Percentiles rank a stretch among this genome's conserved stretches.
These are phyloP conservation scores for Meira nashicola DNA, from an alignment of 1,284 basidiomycete genomes.

Conservation along the genomic window DNA sequence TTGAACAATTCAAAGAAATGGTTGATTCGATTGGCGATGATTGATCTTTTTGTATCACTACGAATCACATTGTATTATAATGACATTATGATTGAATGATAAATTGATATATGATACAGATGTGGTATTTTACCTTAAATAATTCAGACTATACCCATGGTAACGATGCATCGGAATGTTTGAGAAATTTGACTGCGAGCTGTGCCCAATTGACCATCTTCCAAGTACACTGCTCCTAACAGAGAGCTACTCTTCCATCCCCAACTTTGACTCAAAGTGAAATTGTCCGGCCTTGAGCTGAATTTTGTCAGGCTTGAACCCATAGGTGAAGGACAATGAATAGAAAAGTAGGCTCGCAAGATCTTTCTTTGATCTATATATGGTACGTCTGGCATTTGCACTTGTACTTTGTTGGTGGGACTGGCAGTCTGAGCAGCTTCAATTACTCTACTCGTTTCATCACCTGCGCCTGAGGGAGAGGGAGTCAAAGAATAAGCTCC, in stretches of 20 bases:
- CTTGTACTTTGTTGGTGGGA: neutral
- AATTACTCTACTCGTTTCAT: neutral
- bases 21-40: neutral
- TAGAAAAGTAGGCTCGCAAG: slow-evolving; percentile 67
- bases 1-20: slow-evolving; percentile 27
- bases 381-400: slow-evolving; percentile 19
- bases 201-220: neutral
- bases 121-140: no score
- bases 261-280: slow-evolving; percentile 63
- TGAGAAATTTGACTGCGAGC: slow-evolving; percentile 19
- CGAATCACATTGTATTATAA: no score
- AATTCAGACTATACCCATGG: slow-evolving; percentile 26
- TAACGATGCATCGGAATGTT: slow-evolving; percentile 33
- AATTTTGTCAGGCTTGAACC: slow-evolving; percentile 79
- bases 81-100: no score
- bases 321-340: slow-evolving; percentile 73
- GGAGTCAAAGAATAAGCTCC: neutral
- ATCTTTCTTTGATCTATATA: slow-evolving; percentile 55
- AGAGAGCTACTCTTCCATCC: slow-evolving; percentile 57
- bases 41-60: no score
- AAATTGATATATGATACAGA: no score
- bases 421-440: neutral
- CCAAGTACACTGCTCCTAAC: slow-evolving; percentile 43
- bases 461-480: no score
- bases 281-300: slow-evolving; percentile 76